Evolutionary conservation across 169 alveolate species (phyloP).

Genomic region (Cryptosporidium meleagridis): DNA sequence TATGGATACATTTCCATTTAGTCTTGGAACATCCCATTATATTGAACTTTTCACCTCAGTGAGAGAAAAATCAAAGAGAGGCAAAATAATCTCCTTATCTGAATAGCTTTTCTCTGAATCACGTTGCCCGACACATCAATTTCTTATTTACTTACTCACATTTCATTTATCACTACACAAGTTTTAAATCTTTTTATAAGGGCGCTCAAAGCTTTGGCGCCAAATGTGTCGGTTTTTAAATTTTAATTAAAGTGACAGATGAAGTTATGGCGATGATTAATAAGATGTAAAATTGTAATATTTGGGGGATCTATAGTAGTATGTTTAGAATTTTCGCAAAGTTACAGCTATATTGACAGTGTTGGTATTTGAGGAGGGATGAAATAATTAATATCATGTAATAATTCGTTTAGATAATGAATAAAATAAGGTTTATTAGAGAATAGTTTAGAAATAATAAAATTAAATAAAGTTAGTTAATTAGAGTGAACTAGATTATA

Average conservation of each 20-base stretch:
- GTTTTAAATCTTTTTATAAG: neutral
- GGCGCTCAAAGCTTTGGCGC: constrained; percentile 18
- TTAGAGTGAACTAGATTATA: neutral
- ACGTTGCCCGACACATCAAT: neutral
- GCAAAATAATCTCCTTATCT: neutral
- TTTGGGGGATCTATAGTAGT: neutral
- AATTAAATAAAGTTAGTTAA: neutral
- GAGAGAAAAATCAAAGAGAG: neutral
- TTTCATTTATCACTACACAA: neutral
- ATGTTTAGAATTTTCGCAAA: neutral
- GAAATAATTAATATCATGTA: neutral
- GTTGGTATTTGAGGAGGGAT: neutral
- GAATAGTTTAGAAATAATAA: neutral
- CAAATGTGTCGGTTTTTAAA: neutral
- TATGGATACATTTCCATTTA: constrained; percentile 61
- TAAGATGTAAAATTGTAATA: neutral
- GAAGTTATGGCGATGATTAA: neutral
- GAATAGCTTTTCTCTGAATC: neutral
- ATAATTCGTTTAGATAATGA: neutral
- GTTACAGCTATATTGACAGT: neutral
- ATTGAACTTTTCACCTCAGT: neutral
- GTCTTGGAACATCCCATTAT: constrained; percentile 23
- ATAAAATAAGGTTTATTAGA: neutral
- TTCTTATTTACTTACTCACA: constrained; percentile 8
- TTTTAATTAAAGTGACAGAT: too few relatives aligned